Base-by-base conservation (phyloP, 306 rosid genomes). In the Morella rubra region DNA sequence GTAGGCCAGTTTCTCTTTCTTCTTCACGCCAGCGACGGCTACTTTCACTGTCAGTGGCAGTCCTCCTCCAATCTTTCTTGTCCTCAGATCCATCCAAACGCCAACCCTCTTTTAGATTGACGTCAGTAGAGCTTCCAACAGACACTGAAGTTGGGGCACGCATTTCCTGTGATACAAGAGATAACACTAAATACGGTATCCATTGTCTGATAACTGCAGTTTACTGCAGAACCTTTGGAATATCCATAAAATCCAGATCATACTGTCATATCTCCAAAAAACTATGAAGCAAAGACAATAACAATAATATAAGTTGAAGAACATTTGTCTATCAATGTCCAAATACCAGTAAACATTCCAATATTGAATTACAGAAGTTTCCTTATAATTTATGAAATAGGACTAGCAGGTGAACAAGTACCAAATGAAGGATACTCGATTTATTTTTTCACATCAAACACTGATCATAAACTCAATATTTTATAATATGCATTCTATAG, bases 1-100 rank as follows among this genome's bases (percentile, higher is more conserved):
- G 89, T 83, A 88, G 74, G 81, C 85, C 84, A 80, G 89, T 85
- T 84, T 88, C 91, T 72, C 89, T 82, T 77, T 88, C 91, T 79
- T 88, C 89, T 80, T 88, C 91, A 24, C 89, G 86, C 91, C 91
- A 88, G 68, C 89, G 88, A 65, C 91, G 91, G 59, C 85, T 79
- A 69, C 44, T 83, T 76, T 88, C 91, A 76, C 73, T 78, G 41
- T 85, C 91, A 61, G 84, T 44, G 64, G 83, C 73, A 62, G 70
- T 71, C 50, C 85, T 80, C 86, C 89, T 83, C 86, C 89, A 79
- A 72, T 85, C 91, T 73, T 81, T 88, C 62, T 77, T 85, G 72
- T 85, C 89, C 79, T 85, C 89, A 11, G 86, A 76, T 41, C 86
- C 91, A 79, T 85, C 91, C 78, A 79, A 73, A 52, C 86, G 89